Evolutionary conservation across 352 stramenopile genomes (phyloP), one percentile per base, ranked within the genome.

Genomic region (Pythium brachiatum): DNA sequence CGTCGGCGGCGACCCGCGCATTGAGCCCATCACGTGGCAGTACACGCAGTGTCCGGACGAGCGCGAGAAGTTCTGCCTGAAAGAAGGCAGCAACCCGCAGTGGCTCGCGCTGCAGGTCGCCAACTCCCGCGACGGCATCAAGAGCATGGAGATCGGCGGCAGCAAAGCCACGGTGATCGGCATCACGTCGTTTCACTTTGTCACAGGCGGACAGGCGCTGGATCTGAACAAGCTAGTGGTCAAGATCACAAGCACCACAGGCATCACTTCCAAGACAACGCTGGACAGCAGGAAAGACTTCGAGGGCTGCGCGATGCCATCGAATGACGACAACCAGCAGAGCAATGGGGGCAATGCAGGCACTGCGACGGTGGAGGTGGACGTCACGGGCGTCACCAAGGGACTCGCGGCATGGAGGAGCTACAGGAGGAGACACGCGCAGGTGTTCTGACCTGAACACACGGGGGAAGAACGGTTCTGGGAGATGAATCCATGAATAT

Each of bases 41-140:
- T 89, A 86, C 60, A 80, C 69, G 51, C 64, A 78, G 7, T 90
- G 81, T 60, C 77, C 77, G 2, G 74, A 83, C 55, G 81, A 85
- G 34, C 66, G 79, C 23, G 76, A 83, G 31, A 83, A 85, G 38
- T 84, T 88, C 47, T 90, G 79, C 69, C 71, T 80, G 58, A 90
- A 90, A 56, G 75, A 85, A 66, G 81, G 81, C 26, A 88, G 79
- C 69, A 88, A 83, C 62, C 29, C 73, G 16, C 64, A 82, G 60
- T 90, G 81, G 81, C 69, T 86, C 41, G 79, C 77, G 13, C 69
- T 90, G 16, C 81, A 90, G 53, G 75, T 83, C 32, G 69, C 68
- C 51, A 90, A 88, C 67, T 84, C 76, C 3, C 62, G 68, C 20
- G 66, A 76, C 41, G 76, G 74, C 27, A 69, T 90, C 31, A 69